Evolutionary conservation across 768 basidiomycete genomes (phyloP).

Genomic region (Amanita subjunquillea): DNA sequence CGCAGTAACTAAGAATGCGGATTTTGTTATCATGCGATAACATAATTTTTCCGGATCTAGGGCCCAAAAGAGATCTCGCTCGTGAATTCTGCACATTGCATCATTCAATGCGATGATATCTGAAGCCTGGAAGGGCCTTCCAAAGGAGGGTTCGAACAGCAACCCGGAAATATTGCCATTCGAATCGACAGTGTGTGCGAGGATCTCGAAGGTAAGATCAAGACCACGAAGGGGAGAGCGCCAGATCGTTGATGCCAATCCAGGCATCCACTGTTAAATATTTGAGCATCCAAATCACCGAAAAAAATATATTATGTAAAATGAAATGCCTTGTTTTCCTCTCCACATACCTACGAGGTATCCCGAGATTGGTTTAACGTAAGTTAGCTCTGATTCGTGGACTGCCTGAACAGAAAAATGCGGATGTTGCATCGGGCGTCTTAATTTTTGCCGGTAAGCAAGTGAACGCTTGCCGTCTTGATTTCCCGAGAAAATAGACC

Average conservation of each 20-base stretch:
- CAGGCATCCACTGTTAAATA: constrained; percentile 17
- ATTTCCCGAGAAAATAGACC: constrained; percentile 19
- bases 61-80: constrained; percentile 16
- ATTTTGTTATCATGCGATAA: constrained; percentile 25
- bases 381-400: constrained; percentile 24
- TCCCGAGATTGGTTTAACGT: constrained; percentile 19
- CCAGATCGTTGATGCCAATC: constrained; percentile 11
- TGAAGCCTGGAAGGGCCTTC: constrained; percentile 16
- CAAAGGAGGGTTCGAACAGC: constrained; percentile 25
- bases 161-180: constrained; percentile 23
- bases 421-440: constrained; percentile 18
- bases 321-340: constrained; percentile 18
- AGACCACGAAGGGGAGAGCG: constrained; percentile 14
- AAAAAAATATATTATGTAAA: background rate
- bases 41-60: constrained; percentile 14
- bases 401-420: constrained; percentile 25
- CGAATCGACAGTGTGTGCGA: constrained; percentile 22
- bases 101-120: constrained; percentile 22
- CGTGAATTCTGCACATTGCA: constrained; percentile 19
- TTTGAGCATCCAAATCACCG: background rate
- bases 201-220: constrained; percentile 25
- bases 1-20: constrained; percentile 18
- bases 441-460: constrained; percentile 15
- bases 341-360: constrained; percentile 27
- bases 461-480: constrained; percentile 20